These are phyloP conservation scores for Retiboletus fuscus DNA, from an alignment of 1,284 basidiomycete species.

Conservation along the genomic window DNA sequence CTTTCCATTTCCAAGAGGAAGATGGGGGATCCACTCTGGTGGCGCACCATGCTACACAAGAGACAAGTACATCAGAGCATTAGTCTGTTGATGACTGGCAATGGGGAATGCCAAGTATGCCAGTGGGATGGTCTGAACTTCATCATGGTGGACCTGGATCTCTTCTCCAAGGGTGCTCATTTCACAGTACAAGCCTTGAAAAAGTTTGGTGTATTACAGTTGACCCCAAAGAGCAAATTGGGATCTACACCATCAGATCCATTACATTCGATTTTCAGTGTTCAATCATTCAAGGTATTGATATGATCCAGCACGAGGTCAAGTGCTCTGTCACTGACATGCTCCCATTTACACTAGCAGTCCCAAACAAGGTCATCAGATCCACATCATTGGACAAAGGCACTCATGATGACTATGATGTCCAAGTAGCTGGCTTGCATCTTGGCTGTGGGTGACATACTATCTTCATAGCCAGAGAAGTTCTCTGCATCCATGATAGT, in stretches of 20 bases:
- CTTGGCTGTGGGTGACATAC: conserved; percentile 86
- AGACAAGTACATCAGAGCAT: no score
- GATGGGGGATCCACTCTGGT: no score
- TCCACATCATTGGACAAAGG: conserved; percentile 10
- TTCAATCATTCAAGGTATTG: conserved; percentile 88
- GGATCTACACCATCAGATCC: conserved; percentile 77
- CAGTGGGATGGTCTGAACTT: conserved; percentile 85
- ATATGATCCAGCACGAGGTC: conserved; percentile 88
- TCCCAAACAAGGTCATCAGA: conserved; percentile 18
- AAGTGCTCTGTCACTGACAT: conserved; percentile 78
- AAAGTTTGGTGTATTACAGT: conserved; percentile 85
- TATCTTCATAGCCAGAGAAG: conserved; percentile 90
- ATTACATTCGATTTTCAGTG: conserved; percentile 83
- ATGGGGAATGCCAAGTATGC: no score
- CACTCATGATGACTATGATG: conserved; percentile 81
- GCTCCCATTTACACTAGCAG: conserved; percentile 87
- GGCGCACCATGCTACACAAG: no score
- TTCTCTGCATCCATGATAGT: conserved; percentile 93
- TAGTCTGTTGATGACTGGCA: no score
- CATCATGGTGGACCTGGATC: conserved; percentile 73
- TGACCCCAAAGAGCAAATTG: conserved; percentile 83
- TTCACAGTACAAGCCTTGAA: conserved; percentile 51
- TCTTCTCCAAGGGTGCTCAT: conserved; percentile 12
- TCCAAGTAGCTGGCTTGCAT: conserved; percentile 96
- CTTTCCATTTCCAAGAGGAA: no score